Base-by-base conservation (phyloP, 2,329 filamentous ascomycete species). In the Pseudogymnoascus destructans region DNA sequence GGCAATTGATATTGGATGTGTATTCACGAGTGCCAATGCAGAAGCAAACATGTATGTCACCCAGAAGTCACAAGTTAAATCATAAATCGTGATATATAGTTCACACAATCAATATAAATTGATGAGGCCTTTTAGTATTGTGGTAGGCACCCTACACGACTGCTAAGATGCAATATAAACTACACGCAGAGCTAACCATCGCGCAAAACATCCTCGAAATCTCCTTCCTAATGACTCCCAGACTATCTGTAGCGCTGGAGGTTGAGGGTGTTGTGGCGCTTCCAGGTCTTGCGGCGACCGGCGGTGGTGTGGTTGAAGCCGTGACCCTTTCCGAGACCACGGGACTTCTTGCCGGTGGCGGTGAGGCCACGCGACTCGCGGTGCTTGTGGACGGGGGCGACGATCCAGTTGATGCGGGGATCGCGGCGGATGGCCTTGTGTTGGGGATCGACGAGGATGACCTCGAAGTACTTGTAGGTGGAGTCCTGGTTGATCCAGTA, bases 401-500 rank as follows among this genome's bases (percentile, higher is more conserved):
- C 89, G 83, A 97, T 96, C 91, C 91, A 97, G 88, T 95, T 96
- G 87, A 97, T 96, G 79, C 92, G 89, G 72, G 91, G 81, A 76
- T 97, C 91, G 74, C 87, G 89, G 77, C 93, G 93, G 84, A 98
- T 98, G 73, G 93, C 93, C 85, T 97, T 97, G 89, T 98, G 93
- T 82, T 95, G 88, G 75, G 93, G 93, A 81, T 98, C 93, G 74
- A 98, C 92, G 73, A 96, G 89, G 81, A 98, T 97, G 78, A 97
- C 86, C 81, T 98, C 93, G 82, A 84, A 98, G 88, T 98, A 98
- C 85, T 98, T 98, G 89, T 97, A 98, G 79, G 93, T 98, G 63
- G 91, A 96, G 82, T 98, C 93, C 84, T 97, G 90, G 88, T 98
- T 98, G 83, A 98, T 89, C 95, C 95, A 98, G 91, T 98, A 98